Base-by-base conservation (phyloP, 192 early-diverging fungal genomes). In the Backusella tuberculispora region DNA sequence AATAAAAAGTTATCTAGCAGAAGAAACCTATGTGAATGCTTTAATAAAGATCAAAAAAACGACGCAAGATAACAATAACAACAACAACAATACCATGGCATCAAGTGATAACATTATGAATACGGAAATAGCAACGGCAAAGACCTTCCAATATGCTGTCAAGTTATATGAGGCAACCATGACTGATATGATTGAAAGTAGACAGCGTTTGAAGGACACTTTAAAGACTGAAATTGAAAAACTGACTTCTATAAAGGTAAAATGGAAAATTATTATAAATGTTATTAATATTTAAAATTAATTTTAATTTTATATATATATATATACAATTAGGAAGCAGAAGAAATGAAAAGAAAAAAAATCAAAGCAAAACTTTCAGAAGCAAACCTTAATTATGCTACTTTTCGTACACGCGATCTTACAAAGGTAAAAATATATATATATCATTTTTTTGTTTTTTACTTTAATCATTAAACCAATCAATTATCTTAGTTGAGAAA, bases 381-480 rank as follows among this genome's bases (percentile, higher is more conserved):
- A 5, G 66, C n/a, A 7, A 83, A 83, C 71, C 66, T 41, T 19
- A 47, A 72, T 7, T 83, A 83, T 40, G 29, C 56, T 60, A 69
- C 34, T 8, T 72, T 46, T 44, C 77, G 78, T 0, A 76, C 69
- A 8, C 40, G 60, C 10, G 75, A 78, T 29, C 19, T 83, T n/a
- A 10, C 48, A 9, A 83, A 83, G 77, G 81, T 83, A 76, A 46
- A 37, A 19, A 29, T n/a, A n/a, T n/a, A n/a, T n/a, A n/a, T n/a
- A n/a, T n/a, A n/a, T n/a, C n/a, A n/a, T n/a, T n/a, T n/a, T n/a
- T n/a, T n/a, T n/a, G n/a, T n/a, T n/a, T n/a, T n/a, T 15, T 38
- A 34, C 13, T 10, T 14, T 29, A 46, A 70, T 37, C 14, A 4
- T 68, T n/a, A 50, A 40, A 13, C 42, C 40, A 14, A 26, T 60